phyloP scores from a whole-genome alignment of 2,329 filamentous ascomycete species.

The Alternaria brassicae region DNA sequence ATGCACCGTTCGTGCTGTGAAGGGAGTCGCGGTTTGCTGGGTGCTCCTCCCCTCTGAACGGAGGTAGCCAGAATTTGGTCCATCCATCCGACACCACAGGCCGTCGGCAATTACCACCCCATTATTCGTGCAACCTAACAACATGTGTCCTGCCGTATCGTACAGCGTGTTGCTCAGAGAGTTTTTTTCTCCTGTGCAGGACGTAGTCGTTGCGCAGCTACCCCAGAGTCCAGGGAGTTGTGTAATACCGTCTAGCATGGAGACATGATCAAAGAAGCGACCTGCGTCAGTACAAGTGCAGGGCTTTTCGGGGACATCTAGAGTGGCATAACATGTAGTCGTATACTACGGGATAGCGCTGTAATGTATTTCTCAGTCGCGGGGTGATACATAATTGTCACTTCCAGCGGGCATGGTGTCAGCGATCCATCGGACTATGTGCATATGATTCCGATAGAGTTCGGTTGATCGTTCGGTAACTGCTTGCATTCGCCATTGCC shows the following conservation, averaged over 20 bases:
- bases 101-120: neutral
- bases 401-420: neutral
- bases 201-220: neutral
- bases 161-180: neutral
- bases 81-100: conserved; percentile 37
- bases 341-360: neutral
- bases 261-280: neutral
- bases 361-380: neutral
- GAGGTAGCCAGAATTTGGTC: conserved; percentile 36
- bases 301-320: neutral
- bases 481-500: neutral
- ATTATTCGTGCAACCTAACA: neutral
- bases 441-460: neutral
- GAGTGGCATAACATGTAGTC: neutral
- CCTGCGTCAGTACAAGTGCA: neutral
- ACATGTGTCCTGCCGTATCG: neutral
- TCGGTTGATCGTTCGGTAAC: neutral
- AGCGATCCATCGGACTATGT: neutral
- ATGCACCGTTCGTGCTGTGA: neutral
- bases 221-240: neutral
- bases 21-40: conserved; percentile 3
- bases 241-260: neutral
- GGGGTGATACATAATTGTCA: neutral
- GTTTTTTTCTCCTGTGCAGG: neutral
- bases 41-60: neutral